Base-by-base conservation (phyloP, 2,329 filamentous ascomycete genomes). In the Apiospora kogelbergensis region DNA sequence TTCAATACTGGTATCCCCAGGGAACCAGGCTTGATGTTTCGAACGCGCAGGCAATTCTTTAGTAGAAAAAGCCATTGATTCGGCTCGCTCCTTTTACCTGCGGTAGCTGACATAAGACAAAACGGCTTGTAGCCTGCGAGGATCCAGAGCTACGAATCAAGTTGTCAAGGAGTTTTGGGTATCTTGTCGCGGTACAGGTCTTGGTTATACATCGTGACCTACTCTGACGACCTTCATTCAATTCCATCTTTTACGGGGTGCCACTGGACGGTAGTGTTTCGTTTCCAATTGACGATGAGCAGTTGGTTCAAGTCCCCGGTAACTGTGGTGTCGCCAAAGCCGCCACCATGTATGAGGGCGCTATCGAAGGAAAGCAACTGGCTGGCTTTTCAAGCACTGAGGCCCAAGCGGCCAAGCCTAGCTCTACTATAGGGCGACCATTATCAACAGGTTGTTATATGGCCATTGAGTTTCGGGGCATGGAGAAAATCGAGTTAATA, bases 101-200 rank as follows among this genome's bases (percentile, higher is more conserved):
- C 40, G 3, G 22, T 22, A 26, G 13, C 26, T 46, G 22, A 53
- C 26, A 6, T 20, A 15, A 15, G 11, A 5, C 3, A 40, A 22
- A 6, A 10, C 33, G 6, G 17, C 40, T 42, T 42, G 13, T 4
- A 91, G 89, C 75, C 81, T 93, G 42, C 84, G 92, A 46, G 91
- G 92, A 9, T 83, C 86, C 1, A 84, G 86, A 71, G 81, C 84
- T 65, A 93, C 91, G 3, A 92, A 90, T 71, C 85, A 89, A 68
- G 84, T 92, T 0, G 88, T 93, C 3, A 86, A 88, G 69, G 90
- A 93, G 40, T 94, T 94, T 76, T 94, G 91, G 89, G 80, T 93
- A n/a, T 84, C 85, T 2, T 90, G 90, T 71, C 84, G 91, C 70
- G 87, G 87, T 7, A 84, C 85, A 0, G 88, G 82, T 73, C 91